Evolutionary conservation across 2,329 filamentous ascomycete species (phyloP), one percentile per base, ranked within the genome.

Genomic region (Venturia carpophila): DNA sequence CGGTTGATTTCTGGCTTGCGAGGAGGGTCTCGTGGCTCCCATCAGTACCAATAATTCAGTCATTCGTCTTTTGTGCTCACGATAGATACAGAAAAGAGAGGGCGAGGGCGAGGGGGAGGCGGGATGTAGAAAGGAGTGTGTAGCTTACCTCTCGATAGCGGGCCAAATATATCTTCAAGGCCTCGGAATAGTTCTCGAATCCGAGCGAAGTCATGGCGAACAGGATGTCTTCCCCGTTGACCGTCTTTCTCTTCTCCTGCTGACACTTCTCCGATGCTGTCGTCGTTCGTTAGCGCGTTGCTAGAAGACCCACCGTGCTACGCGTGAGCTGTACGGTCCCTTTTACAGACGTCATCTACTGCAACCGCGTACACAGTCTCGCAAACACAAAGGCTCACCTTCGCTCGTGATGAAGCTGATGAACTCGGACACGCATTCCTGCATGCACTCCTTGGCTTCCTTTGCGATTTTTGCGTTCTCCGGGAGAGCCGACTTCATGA

Each of bases 321-420:
- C 52, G 52, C 52, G n/a, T 17, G 37, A 58, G 52, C 52, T 58
- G 37, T 58, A 37, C n/a, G 34, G 52, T 58, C 52, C 52, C 52
- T 24, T 21, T 58, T 37, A 34, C n/a, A 58, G 30, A 37, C 52
- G 37, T 37, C 30, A 34, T 58, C 37, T 15, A 21, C 27, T 58
- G 52, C 52, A 37, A 58, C 52, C 52, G 52, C 52, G 52, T 58
- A 58, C 67, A 47, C 39, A 27, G 39, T 58, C 37, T 60, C 47
- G 45, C 47, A 39, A 47, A 41, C 56, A 30, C 64, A 64, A 21
- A 64, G 68, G 80, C 89, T 74, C 77, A 96, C 94, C 94, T 84
- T 99, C 94, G 77, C 93, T 97, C 43, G 94, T 99, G 75, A 99
- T 97, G 82, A 99, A 99, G 7, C 91, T 96, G 81, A 99, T 99